These are phyloP conservation scores for Neoascochyta sp. DNA, from an alignment of 2,329 filamentous ascomycete genomes.

Conservation along the genomic window DNA sequence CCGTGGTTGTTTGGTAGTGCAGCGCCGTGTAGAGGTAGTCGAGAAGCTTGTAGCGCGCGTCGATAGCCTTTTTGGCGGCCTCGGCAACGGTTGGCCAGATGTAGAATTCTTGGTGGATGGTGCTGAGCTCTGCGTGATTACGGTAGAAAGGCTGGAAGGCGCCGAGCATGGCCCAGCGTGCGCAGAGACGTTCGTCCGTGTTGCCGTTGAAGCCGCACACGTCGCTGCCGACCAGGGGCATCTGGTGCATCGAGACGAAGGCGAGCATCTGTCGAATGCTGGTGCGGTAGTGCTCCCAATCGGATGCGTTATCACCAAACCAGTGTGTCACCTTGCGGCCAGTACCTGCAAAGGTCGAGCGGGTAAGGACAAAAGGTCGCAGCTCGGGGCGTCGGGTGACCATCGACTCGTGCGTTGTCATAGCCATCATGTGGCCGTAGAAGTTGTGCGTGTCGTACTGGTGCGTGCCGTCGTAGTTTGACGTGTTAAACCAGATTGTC, in stretches of 20 bases:
- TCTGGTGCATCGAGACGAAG: slow-evolving; percentile 47
- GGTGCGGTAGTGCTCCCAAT: slow-evolving; percentile 45
- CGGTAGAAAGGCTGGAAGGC: slow-evolving; percentile 75
- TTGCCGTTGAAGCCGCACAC: slow-evolving; percentile 72
- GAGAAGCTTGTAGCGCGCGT: slow-evolving; percentile 69
- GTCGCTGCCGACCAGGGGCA: slow-evolving; percentile 54
- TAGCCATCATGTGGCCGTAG: slow-evolving; percentile 73
- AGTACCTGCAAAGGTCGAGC: slow-evolving; percentile 71
- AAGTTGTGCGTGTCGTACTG: slow-evolving; percentile 77
- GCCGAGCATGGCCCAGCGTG: slow-evolving; percentile 70
- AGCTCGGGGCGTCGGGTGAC: slow-evolving; percentile 58
- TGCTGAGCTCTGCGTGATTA: slow-evolving; percentile 60
- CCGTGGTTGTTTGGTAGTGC: slow-evolving; percentile 56
- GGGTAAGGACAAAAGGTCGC: slow-evolving; percentile 69
- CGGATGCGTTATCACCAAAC: slow-evolving; percentile 55
- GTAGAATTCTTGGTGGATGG: slow-evolving; percentile 68
- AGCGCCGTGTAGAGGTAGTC: slow-evolving; percentile 77
- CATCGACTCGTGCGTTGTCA: slow-evolving; percentile 63
- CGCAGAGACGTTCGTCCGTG: slow-evolving; percentile 65
- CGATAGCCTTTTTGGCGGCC: slow-evolving; percentile 65
- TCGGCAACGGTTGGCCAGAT: slow-evolving; percentile 60
- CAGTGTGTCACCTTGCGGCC: slow-evolving; percentile 59
- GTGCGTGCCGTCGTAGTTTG: slow-evolving; percentile 62
- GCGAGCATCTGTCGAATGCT: slow-evolving; percentile 44
- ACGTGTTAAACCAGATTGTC: slow-evolving; percentile 63